Base-by-base conservation (phyloP, 2,329 filamentous ascomycete genomes). In the Elsinoe necatrix region DNA sequence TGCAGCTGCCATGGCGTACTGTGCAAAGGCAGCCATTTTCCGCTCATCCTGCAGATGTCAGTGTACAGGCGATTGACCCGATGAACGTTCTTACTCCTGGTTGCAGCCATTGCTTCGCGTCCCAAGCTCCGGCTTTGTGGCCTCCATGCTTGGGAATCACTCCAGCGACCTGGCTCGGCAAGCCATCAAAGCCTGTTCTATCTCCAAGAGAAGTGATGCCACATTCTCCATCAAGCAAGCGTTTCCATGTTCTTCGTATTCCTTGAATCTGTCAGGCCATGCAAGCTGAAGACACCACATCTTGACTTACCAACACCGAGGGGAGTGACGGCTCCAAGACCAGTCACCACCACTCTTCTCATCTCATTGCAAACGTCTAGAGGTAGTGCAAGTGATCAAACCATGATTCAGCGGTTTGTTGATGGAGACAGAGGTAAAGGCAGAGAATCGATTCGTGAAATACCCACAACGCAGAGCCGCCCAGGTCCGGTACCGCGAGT, bases 1-100 rank as follows among this genome's bases (percentile, higher is more conserved):
- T 0, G 89, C 80, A 2, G 91, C 89, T 11, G 87, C 89, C 66
- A 95, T 79, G 12, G 91, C 92, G 73, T 95, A 97, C 70, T 97
- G 91, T 3, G 90, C 82, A 68, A 97, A 97, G 21, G 76, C 79
- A n/a, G 93, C 90, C 84, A 95, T 95, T 66, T 89, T 86, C 3
- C 90, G 82, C 64, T 80, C 75, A 61, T 85, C 81, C 80, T 82
- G 60, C 37, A 1, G 52, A 83, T 65, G 78, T 81, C 85, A 62
- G 83, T 77, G 9, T 72, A 69, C 1, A 78, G 66, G 27, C 18
- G 23, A 16, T 47, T 42, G 37, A 16, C 50, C 20, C 39, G 25
- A 3, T 34, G 43, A 21, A 39, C 31, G 18, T 20, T 58, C 64
- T 52, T 62, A 73, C 71, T 25, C 67, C 66, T 27, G 66, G 62